These are phyloP conservation scores for Apiotrichum gamsii DNA, from an alignment of 1,284 basidiomycete genomes.

Conservation along the genomic window DNA sequence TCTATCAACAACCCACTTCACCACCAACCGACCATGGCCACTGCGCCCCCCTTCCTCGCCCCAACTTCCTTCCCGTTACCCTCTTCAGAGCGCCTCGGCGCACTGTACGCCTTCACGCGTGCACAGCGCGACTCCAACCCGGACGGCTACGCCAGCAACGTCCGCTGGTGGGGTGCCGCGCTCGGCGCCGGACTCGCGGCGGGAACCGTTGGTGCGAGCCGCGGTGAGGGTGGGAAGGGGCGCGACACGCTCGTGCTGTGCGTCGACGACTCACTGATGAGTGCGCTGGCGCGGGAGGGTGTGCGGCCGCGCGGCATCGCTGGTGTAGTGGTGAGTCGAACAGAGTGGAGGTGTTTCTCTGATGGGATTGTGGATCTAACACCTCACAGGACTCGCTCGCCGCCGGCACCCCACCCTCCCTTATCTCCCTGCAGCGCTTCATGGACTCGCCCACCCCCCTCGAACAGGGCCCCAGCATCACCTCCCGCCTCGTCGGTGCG, in stretches of 20 bases:
- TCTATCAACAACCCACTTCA: too few species aligned
- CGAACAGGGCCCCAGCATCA: conserved; percentile 63
- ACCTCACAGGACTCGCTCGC: conserved; percentile 23
- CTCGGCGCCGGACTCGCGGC: conserved; percentile 59
- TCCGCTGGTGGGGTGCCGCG: conserved; percentile 78
- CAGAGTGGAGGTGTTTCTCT: too few species aligned
- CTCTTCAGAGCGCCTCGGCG: conserved; percentile 58
- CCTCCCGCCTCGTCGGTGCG: conserved; percentile 65
- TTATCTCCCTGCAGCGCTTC: conserved; percentile 58
- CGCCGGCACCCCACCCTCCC: conserved; percentile 26
- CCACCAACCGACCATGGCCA: too few species aligned
- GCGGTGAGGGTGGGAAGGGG: conserved; percentile 9
- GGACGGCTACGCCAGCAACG: conserved; percentile 68
- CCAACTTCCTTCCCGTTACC: conserved; percentile 32
- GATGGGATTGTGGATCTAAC: too few species aligned
- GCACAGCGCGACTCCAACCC: conserved; percentile 78
- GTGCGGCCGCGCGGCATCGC: conserved; percentile 69
- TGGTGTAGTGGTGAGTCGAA: conserved; percentile 66
- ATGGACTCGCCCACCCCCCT: conserved; percentile 58
- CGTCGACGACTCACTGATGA: conserved; percentile 57
- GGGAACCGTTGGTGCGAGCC: conserved; percentile 54
- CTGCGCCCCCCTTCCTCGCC: conserved; percentile 24
- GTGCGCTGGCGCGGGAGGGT: conserved; percentile 52
- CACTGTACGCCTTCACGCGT: conserved; percentile 82
- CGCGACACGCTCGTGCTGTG: conserved; percentile 59